Base-by-base conservation (phyloP, 2,329 filamentous ascomycete species). In the Calonectria crousiana region DNA sequence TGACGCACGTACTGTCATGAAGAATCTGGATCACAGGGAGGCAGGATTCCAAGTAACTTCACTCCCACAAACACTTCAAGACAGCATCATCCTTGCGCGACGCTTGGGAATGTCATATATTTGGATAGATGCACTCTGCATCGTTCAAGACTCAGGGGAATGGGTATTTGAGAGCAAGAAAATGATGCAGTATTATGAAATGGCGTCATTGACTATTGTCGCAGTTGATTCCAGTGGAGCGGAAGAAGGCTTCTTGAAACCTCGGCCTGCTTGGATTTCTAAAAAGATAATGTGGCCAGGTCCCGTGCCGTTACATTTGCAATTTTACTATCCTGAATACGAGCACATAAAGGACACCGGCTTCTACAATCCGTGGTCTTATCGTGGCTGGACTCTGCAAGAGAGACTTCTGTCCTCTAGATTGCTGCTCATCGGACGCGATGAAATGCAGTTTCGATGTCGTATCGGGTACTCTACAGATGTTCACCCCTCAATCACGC, bases 111-210 rank as follows among this genome's bases (percentile, higher is more conserved):
- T 28, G 26, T 67, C 47, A 18, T 44, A 67, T 23, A 67, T 67
- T n/a, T 67, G 65, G 65, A 67, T 67, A 52, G 65, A 67, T 56
- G 65, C 44, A 28, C 34, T 67, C 11, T 67, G 65, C 47, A 67
- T 67, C 23, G 65, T 67, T 10, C 65, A 67, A 34, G 65, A 71
- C 18, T 71, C 69, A 0, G 69, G 69, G 0, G 69, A 71, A 5
- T 72, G 70, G 70, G 51, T 62, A 6, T 36, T 69, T 10, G 70
- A 72, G n/a, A 72, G 70, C 70, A 23, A 52, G 13, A 36, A 28
- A 41, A 72, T 72, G 70, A 72, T 72, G 70, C 70, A 72, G 34
- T 69, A 72, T 26, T 72, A 72, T 23, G 65, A 72, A 47, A 69
- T 68, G 66, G 70, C 70, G 9, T 36, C 41, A 1, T 72, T 64